phyloP scores from a whole-genome alignment of 106 monocot genomes.

The Dioscorea alata region DNA sequence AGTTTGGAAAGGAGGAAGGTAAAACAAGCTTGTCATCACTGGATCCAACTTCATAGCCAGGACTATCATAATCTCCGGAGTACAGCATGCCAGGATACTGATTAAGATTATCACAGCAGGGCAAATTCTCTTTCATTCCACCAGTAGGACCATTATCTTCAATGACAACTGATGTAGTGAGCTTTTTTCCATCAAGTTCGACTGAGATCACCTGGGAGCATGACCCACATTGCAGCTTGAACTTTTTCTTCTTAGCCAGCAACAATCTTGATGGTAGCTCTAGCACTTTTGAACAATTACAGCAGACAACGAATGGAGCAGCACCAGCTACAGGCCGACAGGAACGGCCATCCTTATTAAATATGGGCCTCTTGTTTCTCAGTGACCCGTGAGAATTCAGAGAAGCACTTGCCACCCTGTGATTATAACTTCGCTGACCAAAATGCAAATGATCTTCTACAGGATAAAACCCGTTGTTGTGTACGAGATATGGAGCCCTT shows the following conservation, averaged over 20 bases:
- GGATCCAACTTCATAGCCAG: constrained; percentile 17
- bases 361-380: constrained; percentile 23
- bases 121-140: constrained; percentile 4
- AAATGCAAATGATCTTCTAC: constrained; percentile 19
- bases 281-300: constrained; percentile 72
- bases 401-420: constrained; percentile 19
- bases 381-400: constrained; percentile 25
- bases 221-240: constrained; percentile 68
- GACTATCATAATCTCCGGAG: constrained; percentile 20
- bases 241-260: constrained; percentile 21
- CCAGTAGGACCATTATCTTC: constrained; percentile 7
- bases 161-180: constrained; percentile 21
- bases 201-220: constrained; percentile 66
- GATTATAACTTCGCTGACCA: constrained; percentile 28
- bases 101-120: constrained; percentile 9
- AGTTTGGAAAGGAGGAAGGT: constrained; percentile 30
- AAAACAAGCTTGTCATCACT: constrained; percentile 57
- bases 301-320: constrained; percentile 79
- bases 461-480: constrained; percentile 30
- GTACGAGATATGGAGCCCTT: constrained; percentile 32
- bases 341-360: constrained; percentile 28
- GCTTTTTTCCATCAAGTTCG: constrained; percentile 49
- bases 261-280: constrained; percentile 49
- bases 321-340: constrained; percentile 67
- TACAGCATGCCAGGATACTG: not conserved